Conservation (phyloP, 2,329 filamentous ascomycete genomes). For the Fusarium globosum region DNA sequence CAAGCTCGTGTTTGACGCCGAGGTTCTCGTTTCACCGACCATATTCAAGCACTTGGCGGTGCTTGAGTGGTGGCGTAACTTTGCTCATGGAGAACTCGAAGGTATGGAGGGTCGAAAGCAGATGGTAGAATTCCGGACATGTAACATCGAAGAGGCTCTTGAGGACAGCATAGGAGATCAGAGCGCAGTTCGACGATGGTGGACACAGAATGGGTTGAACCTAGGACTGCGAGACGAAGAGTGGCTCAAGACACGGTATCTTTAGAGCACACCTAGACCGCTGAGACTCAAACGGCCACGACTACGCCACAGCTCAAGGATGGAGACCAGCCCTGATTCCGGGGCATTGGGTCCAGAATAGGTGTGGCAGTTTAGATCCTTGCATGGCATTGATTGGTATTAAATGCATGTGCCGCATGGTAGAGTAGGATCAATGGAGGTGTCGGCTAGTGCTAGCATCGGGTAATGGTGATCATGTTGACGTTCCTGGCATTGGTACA, state of each 20-base stretch:
- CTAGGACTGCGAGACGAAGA: slow-evolving; percentile 84
- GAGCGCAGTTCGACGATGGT: slow-evolving; percentile 83
- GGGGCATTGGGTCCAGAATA: slow-evolving; percentile 10
- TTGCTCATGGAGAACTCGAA: slow-evolving; percentile 65
- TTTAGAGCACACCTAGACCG: slow-evolving; percentile 55
- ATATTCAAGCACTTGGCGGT: slow-evolving; percentile 87
- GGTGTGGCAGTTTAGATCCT: slow-evolving; percentile 4
- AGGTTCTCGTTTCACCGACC: slow-evolving; percentile 87
- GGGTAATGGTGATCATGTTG: slow-evolving; percentile 32
- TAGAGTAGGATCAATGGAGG: slow-evolving; percentile 23
- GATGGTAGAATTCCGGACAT: slow-evolving; percentile 91
- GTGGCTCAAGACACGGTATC: slow-evolving; percentile 85
- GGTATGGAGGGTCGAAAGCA: slow-evolving; percentile 68
- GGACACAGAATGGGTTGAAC: slow-evolving; percentile 86
- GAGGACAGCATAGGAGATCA: slow-evolving; percentile 86
- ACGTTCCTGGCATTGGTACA: slow-evolving; percentile 27
- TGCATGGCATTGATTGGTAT: slow-evolving; percentile 10
- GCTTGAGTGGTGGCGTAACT: slow-evolving; percentile 91
- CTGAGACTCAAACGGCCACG: neutral
- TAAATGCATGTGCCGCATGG: slow-evolving; percentile 13
- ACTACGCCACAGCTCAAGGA: slow-evolving; percentile 1
- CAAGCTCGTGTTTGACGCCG: slow-evolving; percentile 79
- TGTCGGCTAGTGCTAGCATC: slow-evolving; percentile 15
- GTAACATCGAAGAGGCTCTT: slow-evolving; percentile 93
- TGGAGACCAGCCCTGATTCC: slow-evolving; percentile 19